Evolutionary conservation across 768 basidiomycete genomes (phyloP), one percentile per base, ranked within the genome.

Genomic region (Podaxis mareebaensis): DNA sequence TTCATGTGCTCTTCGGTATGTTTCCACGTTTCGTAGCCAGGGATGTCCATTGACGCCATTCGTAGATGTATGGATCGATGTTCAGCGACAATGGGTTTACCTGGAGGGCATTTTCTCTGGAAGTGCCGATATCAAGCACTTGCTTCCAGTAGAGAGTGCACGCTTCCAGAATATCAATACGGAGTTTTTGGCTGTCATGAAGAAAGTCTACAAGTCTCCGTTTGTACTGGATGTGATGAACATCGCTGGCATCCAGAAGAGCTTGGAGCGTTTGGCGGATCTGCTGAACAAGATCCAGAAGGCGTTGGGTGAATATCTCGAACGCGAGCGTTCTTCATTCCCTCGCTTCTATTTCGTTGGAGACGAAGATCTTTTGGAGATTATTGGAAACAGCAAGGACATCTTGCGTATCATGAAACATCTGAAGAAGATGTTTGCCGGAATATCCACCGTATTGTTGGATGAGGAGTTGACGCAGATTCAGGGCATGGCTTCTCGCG

Each of bases 381-480:
- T 99, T 69, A 99, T 99, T 67, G 97, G 97, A 66, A 99, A 99
- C 79, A 97, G 95, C 84, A 99, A 98, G 75, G 96, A 99, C 71
- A 97, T 99, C 68, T 77, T 95, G 49, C 91, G 97, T 42, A 93
- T 99, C 76, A 95, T 97, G 93, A 99, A 99, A 70, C 97, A 99
- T 78, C 83, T 99, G 64, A 99, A 98, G 82, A 99, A 99, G 84
- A 99, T 99, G 97, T 99, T 99, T 76, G 97, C 97, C 22, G 97
- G 97, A 28, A 90, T 99, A 42, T 90, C 95, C 1, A 95, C 95
- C 0, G 83, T 99, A 67, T 83, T 79, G 68, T 82, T 99, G 28
- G 93, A 97, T 72, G 93, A 95, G 17, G 94, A 95, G 53, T 73
- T 92, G 65, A 90, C 93, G 4, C 85, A 90, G 71, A 96, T 99